Percentiles rank a stretch among this genome's conserved stretches.
Evolutionary conservation across 129 eudicot species (phyloP).

Genomic region (Lactuca sativa): DNA sequence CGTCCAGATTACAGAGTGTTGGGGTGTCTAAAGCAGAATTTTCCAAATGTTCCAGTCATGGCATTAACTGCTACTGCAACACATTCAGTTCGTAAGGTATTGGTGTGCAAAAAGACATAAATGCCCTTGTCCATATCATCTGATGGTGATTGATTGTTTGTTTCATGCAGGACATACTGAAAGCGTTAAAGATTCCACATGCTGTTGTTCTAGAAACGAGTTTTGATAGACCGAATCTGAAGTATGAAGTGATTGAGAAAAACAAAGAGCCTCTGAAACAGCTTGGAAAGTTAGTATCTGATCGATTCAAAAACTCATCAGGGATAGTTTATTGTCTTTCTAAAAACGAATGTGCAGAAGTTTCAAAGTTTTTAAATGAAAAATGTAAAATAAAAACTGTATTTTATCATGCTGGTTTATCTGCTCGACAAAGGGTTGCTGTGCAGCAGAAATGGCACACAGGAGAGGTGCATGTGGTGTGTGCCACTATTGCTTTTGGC

Average conservation of each 20-base stretch:
- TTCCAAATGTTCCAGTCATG: slow-evolving; percentile 89
- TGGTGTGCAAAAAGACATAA: not conserved
- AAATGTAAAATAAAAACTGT: slow-evolving; percentile 82
- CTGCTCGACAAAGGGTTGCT: slow-evolving; percentile 78
- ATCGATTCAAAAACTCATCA: slow-evolving; percentile 55
- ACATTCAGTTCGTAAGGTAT: slow-evolving; percentile 78
- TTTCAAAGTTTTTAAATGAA: slow-evolving; percentile 76
- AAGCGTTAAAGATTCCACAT: slow-evolving; percentile 71
- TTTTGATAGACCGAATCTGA: slow-evolving; percentile 91
- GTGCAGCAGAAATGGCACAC: slow-evolving; percentile 94
- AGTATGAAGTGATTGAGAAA: slow-evolving; percentile 82
- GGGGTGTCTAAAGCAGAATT: slow-evolving; percentile 94
- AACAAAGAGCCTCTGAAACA: slow-evolving; percentile 80
- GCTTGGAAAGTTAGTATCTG: slow-evolving; percentile 72
- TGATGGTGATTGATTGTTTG: not conserved
- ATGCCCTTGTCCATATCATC: too few species aligned
- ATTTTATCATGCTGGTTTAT: slow-evolving; percentile 94
- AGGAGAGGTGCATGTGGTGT: slow-evolving; percentile 91
- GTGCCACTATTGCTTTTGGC: slow-evolving; percentile 98
- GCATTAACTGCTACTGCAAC: slow-evolving; percentile 99
- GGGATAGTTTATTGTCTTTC: slow-evolving; percentile 98
- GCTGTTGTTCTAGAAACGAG: slow-evolving; percentile 88
- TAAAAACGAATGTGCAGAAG: slow-evolving; percentile 91
- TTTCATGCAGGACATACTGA: slow-evolving; percentile 71
- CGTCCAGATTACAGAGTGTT: slow-evolving; percentile 96